phyloP scores from a whole-genome alignment of 1,139 yeast genomes.

The Scheffersomyces cryptocercus region DNA sequence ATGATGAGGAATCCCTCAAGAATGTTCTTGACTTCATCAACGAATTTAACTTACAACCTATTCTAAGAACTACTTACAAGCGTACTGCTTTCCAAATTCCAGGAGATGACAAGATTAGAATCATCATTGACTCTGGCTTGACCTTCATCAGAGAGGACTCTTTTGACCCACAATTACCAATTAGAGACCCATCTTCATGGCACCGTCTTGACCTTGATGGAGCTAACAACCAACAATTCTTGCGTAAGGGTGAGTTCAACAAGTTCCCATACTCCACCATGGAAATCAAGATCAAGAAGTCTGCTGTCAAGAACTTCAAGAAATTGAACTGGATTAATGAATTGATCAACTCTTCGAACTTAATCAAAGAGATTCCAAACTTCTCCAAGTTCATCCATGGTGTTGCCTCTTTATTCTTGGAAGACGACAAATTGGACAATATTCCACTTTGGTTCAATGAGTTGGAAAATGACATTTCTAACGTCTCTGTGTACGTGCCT shows the following conservation, averaged over 20 bases:
- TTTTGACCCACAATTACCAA: constrained; percentile 80
- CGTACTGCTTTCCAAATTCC: constrained; percentile 98
- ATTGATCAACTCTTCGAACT: constrained; percentile 68
- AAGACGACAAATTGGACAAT: constrained; percentile 85
- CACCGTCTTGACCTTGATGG: constrained; percentile 91
- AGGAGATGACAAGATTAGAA: constrained; percentile 89
- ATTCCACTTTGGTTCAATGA: constrained; percentile 96
- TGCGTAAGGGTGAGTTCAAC: constrained; percentile 83
- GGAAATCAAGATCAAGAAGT: constrained; percentile 77
- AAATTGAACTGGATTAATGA: constrained; percentile 83
- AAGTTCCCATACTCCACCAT: constrained; percentile 90
- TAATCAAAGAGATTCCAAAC: constrained; percentile 88
- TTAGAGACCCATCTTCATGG: constrained; percentile 88
- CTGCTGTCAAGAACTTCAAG: constrained; percentile 40
- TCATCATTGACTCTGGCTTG: constrained; percentile 86
- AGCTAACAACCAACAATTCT: constrained; percentile 64
- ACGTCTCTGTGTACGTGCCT: constrained; percentile 11
- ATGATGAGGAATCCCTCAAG: constrained; percentile 51
- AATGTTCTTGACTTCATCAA: constrained; percentile 64
- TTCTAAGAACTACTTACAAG: constrained; percentile 81
- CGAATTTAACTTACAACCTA: constrained; percentile 74
- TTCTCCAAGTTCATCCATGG: constrained; percentile 92
- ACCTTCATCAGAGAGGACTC: constrained; percentile 88
- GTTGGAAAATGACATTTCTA: constrained; percentile 52
- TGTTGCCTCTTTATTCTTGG: constrained; percentile 81